Base-by-base conservation (phyloP, 805 yeast species). In the Barnettozyma botsteinii region DNA sequence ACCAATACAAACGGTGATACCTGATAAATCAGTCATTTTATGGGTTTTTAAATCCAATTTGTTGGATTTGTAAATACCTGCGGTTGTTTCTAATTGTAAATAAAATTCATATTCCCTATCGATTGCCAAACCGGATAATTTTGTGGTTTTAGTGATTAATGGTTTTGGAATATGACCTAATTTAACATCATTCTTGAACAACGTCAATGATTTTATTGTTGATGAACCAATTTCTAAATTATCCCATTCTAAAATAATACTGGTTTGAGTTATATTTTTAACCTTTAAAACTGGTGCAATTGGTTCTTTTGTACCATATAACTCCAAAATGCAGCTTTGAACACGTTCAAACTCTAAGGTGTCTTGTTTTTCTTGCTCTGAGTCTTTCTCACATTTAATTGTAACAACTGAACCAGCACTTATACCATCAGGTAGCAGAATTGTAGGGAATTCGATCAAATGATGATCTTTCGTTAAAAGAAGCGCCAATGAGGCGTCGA, bases 191-290 rank as follows among this genome's bases (percentile, higher is more conserved):
- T 85, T 86, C 58, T 88, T 85, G 64, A 77, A 87, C 37, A 93
- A 69, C 10, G 83, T 77, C 50, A 93, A 67, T 30, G 85, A 77
- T 57, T 81, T 84, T 51, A 93, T 69, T 34, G 74, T 75, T 3
- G 97, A 80, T 1, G 95, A 82, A 9, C 96, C 97, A 41, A 88
- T 64, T 35, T 84, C 79, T 38, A 93, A 66, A 11, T 80, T 75
- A 45, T 88, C 97, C 98, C 98, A 93, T 58, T 86, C 95, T 46
- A 93, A 71, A 15, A 89, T 97, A 60, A 95, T 86, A 38, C 93
- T 81, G 0, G 98, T 93, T 59, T 93, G 98, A 2, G 98, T 91
- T 35, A 83, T 79, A 57, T 91, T 93, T 39, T 77, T 73, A 29
- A 79, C 67, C 40, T 75, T 73, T 47, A 93, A 69, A 14, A 70